These are phyloP conservation scores for Bryoerythrophyllum caledonicum DNA, from an alignment of 225 moss, liverwort and hornwort species.

Conservation along the genomic window DNA sequence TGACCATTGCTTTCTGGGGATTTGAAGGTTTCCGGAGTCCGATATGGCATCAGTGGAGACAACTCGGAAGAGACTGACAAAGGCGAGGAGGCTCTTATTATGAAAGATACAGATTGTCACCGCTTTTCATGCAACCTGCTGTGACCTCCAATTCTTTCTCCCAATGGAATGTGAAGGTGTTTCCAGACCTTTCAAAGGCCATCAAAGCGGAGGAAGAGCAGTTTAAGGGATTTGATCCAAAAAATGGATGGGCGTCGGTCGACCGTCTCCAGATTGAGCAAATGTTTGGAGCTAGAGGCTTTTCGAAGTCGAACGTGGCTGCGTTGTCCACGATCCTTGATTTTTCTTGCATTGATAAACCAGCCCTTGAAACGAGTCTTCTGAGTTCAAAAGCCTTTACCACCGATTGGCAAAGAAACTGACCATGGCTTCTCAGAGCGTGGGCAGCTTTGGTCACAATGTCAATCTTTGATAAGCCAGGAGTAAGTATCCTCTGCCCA, in stretches of 20 bases:
- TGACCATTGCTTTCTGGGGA: too few species aligned
- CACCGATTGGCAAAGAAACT: too few species aligned
- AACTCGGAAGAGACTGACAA: constrained; percentile 37
- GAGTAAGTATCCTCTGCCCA: too few species aligned
- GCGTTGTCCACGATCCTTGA: constrained; percentile 26
- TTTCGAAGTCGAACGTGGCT: not conserved
- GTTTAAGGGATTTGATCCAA: constrained; percentile 26
- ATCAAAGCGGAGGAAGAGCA: constrained; percentile 62
- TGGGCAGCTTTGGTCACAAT: too few species aligned
- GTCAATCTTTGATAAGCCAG: too few species aligned
- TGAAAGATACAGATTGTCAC: constrained; percentile 36
- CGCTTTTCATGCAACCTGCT: constrained; percentile 33
- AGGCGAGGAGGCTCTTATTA: constrained; percentile 32
- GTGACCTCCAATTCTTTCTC: constrained; percentile 24
- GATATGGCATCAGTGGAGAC: constrained; percentile 17
- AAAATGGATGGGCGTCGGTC: constrained; percentile 11
- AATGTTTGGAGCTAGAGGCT: constrained; percentile 31
- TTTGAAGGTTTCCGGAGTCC: too few species aligned
- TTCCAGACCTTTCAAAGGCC: constrained; percentile 38
- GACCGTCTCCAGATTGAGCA: constrained; percentile 33
- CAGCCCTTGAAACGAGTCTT: constrained; percentile 26
- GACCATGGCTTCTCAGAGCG: too few species aligned
- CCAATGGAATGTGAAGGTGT: constrained; percentile 41
- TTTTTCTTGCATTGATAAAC: constrained; percentile 17
- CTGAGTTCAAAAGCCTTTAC: constrained; percentile 31